Base-by-base conservation (phyloP, 2,329 filamentous ascomycete species). In the Seiridium cupressi region DNA sequence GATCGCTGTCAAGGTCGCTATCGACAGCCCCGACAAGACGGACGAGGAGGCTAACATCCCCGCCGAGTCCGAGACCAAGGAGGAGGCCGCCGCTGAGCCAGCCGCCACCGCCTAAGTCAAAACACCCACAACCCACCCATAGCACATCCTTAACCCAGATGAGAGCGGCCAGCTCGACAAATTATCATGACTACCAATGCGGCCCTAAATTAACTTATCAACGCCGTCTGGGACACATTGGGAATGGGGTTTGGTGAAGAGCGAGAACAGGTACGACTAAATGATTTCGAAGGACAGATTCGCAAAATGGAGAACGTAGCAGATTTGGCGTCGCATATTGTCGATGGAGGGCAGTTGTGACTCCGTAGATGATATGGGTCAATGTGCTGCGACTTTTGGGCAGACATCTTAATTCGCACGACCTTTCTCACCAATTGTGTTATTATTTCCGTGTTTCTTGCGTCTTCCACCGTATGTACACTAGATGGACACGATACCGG, bases 1-100 rank as follows among this genome's bases (percentile, higher is more conserved):
- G 84, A 99, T 99, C 70, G 95, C 95, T 66, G 95, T 99, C 86
- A 99, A 99, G 91, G 93, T 99, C 75, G 95, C 95, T 74, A 98
- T 99, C 74, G 95, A 99, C 84, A 97, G 93, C 85, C 95, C 95
- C 66, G 94, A 96, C 81, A 99, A 98, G 90, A 89, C 86, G 62
- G 86, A 89, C 66, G 94, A 97, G 80, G 94, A 97, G 75, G 87
- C 90, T 72, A 89, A 84, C 71, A 79, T 79, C 64, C 77, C 76
- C 60, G 73, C 77, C 56, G 79, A 81, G 69, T 68, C 70, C 63
- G 77, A 79, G 71, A 68, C 73, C 67, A 77, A 79, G 67, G 68
- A 71, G 65, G 69, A 66, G 63, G 72, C 75, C 61, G 62, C 73
- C 60, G 62, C 65, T 44, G 63, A 71, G 38, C 49, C 49, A 13